Evolutionary conservation across 2,329 filamentous ascomycete species (phyloP).

Genomic region (Hypoxylon sp.): DNA sequence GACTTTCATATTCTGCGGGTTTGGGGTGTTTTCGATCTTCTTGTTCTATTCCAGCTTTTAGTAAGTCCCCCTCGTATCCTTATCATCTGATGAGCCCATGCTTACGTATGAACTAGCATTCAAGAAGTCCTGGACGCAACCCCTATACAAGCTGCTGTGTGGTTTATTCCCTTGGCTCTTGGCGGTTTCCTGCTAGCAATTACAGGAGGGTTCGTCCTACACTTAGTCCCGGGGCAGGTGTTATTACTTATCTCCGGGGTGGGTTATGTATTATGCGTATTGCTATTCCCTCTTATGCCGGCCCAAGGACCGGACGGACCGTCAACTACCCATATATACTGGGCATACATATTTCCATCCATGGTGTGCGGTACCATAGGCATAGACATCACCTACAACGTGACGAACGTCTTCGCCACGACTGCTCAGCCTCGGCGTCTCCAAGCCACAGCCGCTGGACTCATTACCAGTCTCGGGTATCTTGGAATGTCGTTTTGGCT

Average conservation of each 20-base stretch:
- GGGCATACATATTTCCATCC: conserved; percentile 79
- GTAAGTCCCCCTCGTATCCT: conserved; percentile 41
- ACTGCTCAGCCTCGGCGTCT: conserved; percentile 74
- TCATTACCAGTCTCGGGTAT: conserved; percentile 78
- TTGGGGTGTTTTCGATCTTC: conserved; percentile 76
- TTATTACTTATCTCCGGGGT: conserved; percentile 72
- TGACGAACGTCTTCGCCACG: conserved; percentile 82
- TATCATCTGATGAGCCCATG: background rate
- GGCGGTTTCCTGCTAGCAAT: conserved; percentile 76
- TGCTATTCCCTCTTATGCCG: conserved; percentile 75
- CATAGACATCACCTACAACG: conserved; percentile 80
- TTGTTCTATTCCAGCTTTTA: conserved; percentile 73
- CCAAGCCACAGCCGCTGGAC: conserved; percentile 78
- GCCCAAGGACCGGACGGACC: conserved; percentile 55
- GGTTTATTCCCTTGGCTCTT: conserved; percentile 75
- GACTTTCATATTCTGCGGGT: conserved; percentile 72
- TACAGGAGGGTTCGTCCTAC: conserved; percentile 74
- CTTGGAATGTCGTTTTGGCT: conserved; percentile 79
- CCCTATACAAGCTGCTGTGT: conserved; percentile 74
- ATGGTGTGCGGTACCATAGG: conserved; percentile 78
- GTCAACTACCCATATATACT: conserved; percentile 66
- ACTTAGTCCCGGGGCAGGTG: conserved; percentile 72
- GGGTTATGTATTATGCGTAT: conserved; percentile 68
- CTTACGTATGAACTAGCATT: conserved; percentile 59
- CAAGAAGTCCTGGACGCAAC: conserved; percentile 69